Evolutionary conservation across 768 basidiomycete genomes (phyloP).

Genomic region (Calocera cornea): DNA sequence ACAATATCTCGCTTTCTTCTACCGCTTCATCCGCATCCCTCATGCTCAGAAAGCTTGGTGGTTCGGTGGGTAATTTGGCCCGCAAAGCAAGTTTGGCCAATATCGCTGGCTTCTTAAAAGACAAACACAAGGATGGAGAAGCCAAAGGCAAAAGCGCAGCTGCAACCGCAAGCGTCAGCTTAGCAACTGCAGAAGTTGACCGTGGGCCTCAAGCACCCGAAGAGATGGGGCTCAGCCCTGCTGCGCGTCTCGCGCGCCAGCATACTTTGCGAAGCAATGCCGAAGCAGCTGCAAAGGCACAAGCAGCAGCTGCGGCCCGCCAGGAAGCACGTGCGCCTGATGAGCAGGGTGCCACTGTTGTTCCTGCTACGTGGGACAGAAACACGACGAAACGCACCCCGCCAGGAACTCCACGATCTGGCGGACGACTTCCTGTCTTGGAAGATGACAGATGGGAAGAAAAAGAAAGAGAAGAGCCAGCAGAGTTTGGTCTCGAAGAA

Average conservation of each 20-base stretch:
- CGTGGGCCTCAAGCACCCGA: conserved; percentile 34
- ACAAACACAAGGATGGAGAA: conserved; percentile 39
- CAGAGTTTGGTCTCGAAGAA: conserved; percentile 48
- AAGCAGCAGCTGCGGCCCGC: conserved; percentile 28
- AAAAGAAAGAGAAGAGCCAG: conserved; percentile 43
- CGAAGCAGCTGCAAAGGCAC: conserved; percentile 53
- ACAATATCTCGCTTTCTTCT: conserved; percentile 88
- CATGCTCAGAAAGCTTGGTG: conserved; percentile 84
- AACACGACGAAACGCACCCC: conserved; percentile 36
- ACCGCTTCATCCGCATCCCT: conserved; percentile 91
- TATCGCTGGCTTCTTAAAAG: conserved; percentile 89
- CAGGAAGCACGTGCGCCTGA: conserved; percentile 22
- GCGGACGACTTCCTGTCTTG: conserved; percentile 19
- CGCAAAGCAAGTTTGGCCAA: conserved; percentile 78
- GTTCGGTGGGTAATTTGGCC: conserved; percentile 78
- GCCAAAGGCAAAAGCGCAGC: conserved; percentile 50
- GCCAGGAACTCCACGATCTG: background rate
- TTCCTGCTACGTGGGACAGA: conserved; percentile 58
- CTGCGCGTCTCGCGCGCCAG: conserved; percentile 76
- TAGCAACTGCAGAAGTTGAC: conserved; percentile 75
- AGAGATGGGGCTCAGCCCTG: conserved; percentile 71
- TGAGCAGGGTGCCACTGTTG: conserved; percentile 17
- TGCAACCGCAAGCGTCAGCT: conserved; percentile 58
- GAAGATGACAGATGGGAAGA: conserved; percentile 47
- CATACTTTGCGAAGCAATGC: conserved; percentile 74